A percentile compares a stretch with the other conserved stretches of the same genome.
These are phyloP conservation scores for Xylaria sp. DNA, from an alignment of 2,329 filamentous ascomycete genomes.

Conservation along the genomic window DNA sequence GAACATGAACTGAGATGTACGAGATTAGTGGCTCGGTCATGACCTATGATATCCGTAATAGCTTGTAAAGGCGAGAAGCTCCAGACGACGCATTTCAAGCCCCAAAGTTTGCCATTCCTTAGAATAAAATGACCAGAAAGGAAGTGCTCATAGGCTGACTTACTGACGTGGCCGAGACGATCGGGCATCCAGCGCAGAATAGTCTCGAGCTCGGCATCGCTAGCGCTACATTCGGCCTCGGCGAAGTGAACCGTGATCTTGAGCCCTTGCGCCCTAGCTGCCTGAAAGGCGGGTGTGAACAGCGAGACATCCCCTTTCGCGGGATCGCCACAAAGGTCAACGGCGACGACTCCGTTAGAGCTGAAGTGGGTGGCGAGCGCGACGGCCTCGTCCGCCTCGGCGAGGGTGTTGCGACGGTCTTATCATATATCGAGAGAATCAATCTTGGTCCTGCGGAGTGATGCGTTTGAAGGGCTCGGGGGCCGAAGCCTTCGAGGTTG, in stretches of 20 bases:
- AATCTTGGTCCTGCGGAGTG: not conserved
- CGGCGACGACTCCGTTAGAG: constrained; percentile 70
- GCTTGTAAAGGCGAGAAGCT: not conserved
- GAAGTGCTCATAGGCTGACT: not conserved
- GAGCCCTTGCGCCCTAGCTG: constrained; percentile 66
- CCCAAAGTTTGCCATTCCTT: not conserved
- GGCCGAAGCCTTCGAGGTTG: not conserved
- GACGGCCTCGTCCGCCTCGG: constrained; percentile 72
- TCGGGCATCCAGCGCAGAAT: constrained; percentile 74
- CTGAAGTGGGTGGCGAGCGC: constrained; percentile 69
- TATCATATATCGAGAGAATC: constrained; percentile 52
- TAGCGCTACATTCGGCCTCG: constrained; percentile 69
- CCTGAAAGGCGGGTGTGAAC: constrained; percentile 68
- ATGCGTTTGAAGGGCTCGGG: not conserved
- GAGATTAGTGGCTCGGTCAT: not conserved
- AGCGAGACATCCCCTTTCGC: constrained; percentile 68
- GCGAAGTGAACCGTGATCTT: constrained; percentile 82
- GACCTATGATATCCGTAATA: not conserved
- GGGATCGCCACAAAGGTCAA: constrained; percentile 85
- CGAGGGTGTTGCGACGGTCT: constrained; percentile 71
- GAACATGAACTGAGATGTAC: constrained; percentile 65
- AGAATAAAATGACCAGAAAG: not conserved
- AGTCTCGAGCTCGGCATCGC: constrained; percentile 68
- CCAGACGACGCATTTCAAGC: not conserved
- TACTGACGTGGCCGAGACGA: constrained; percentile 78